A percentile compares a stretch with the other conserved stretches of the same genome.
These are phyloP conservation scores for Podila epicladia DNA, from an alignment of 192 early-diverging fungal genomes.

Conservation along the genomic window DNA sequence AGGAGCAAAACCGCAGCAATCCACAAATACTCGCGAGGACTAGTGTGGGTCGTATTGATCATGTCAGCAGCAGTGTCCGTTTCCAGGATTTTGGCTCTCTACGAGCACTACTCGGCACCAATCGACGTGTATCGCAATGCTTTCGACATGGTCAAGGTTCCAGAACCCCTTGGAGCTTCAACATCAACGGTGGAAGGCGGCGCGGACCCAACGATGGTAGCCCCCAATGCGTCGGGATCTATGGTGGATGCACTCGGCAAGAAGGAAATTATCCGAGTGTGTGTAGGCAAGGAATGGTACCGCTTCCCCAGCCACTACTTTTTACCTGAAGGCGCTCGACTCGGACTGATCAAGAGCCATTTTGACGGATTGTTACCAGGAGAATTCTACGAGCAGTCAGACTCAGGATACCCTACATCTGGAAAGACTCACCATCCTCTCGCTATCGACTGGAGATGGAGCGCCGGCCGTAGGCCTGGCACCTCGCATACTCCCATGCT, in stretches of 20 bases:
- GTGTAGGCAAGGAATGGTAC: conserved; percentile 96
- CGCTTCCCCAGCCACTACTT: conserved; percentile 94
- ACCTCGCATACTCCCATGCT: conserved; percentile 16
- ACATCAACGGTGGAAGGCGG: conserved; percentile 23
- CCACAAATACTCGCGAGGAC: conserved; percentile 27
- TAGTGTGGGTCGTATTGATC: conserved; percentile 56
- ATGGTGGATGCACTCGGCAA: neutral
- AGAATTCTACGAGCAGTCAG: conserved; percentile 67
- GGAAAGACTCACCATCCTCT: conserved; percentile 31
- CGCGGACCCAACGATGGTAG: conserved; percentile 16
- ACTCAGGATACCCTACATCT: neutral
- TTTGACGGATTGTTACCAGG: conserved; percentile 89
- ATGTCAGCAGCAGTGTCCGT: conserved; percentile 64
- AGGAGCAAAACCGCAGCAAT: conserved; percentile 46
- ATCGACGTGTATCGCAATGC: conserved; percentile 65
- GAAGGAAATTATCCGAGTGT: conserved; percentile 62
- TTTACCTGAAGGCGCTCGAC: conserved; percentile 73
- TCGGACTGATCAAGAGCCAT: conserved; percentile 75
- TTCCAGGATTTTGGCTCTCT: conserved; percentile 75
- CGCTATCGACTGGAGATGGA: conserved; percentile 43
- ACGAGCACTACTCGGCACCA: conserved; percentile 81
- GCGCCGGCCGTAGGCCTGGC: conserved; percentile 38
- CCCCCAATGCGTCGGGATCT: conserved; percentile 7
- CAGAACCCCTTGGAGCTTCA: conserved; percentile 9
- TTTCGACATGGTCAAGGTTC: conserved; percentile 38